phyloP scores from a whole-genome alignment of 2,329 filamentous ascomycete species.

The Claviceps sp. region DNA sequence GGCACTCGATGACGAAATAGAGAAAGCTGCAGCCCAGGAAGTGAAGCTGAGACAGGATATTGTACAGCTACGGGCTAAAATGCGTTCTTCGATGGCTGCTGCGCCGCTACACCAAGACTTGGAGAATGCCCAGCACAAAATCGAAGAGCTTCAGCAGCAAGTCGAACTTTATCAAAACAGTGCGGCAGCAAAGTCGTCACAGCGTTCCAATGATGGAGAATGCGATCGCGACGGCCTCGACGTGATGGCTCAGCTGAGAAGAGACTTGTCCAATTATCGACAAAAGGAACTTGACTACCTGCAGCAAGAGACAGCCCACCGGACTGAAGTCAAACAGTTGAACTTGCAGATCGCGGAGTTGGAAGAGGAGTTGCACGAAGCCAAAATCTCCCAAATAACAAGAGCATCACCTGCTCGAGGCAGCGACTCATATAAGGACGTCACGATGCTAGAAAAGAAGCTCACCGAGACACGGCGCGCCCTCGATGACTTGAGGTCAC shows the following conservation, averaged over 20 bases:
- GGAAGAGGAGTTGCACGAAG: conserved; percentile 53
- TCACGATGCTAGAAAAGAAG: conserved; percentile 45
- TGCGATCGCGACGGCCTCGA: conserved; percentile 30
- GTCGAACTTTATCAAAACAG: conserved; percentile 40
- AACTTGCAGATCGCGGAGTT: conserved; percentile 53
- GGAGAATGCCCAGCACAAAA: conserved; percentile 45
- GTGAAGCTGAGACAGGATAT: conserved; percentile 45
- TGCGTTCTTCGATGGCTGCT: conserved; percentile 29
- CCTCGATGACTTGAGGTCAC: conserved; percentile 38
- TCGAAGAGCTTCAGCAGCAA: conserved; percentile 50
- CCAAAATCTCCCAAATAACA: conserved; percentile 38
- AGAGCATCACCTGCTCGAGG: conserved; percentile 31
- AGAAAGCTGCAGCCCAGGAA: conserved; percentile 53
- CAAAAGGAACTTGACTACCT: conserved; percentile 51
- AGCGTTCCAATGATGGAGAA: conserved; percentile 23
- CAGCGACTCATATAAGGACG: conserved; percentile 43
- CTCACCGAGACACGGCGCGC: conserved; percentile 46
- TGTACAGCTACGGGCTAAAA: conserved; percentile 33
- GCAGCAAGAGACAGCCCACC: conserved; percentile 52
- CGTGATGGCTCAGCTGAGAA: conserved; percentile 47
- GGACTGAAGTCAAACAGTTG: conserved; percentile 46
- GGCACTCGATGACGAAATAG: conserved; percentile 52
- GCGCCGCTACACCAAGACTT: conserved; percentile 39
- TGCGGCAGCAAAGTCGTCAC: conserved; percentile 19
- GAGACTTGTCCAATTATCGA: conserved; percentile 49